Evolutionary conservation across 73 alveolate genomes (phyloP).

Genomic region (Paramecium biaurelia): DNA sequence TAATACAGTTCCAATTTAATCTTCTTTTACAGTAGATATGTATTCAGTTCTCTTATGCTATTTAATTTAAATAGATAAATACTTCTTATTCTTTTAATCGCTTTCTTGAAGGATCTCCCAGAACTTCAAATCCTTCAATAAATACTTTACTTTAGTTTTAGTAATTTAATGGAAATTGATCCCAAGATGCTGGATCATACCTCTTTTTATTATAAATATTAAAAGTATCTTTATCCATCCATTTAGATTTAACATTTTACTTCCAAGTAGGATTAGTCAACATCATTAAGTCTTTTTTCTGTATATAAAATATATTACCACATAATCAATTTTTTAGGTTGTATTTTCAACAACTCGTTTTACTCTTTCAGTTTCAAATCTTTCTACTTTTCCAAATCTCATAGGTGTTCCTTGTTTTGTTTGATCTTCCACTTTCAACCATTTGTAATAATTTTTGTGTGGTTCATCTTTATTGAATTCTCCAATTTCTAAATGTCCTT

Average conservation of each 20-base stretch:
- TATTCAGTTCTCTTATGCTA: not conserved
- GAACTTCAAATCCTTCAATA: conserved; percentile 27
- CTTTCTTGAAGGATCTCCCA: conserved; percentile 2
- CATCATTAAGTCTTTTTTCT: conserved; percentile 36
- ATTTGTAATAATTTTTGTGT: not conserved
- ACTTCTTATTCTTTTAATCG: not conserved
- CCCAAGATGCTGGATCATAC: not conserved
- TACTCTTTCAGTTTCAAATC: not conserved
- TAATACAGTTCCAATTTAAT: not conserved
- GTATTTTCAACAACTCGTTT: not conserved
- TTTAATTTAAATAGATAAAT: not conserved
- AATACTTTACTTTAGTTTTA: not conserved
- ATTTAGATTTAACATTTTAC: not conserved
- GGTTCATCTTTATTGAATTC: not conserved
- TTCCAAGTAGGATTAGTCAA: not conserved
- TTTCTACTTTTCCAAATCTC: not conserved
- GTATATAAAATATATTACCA: not conserved
- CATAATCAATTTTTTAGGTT: not conserved
- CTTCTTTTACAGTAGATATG: not conserved
- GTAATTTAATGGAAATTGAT: not conserved
- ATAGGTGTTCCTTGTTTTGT: not conserved
- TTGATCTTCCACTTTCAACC: conserved; percentile 12
- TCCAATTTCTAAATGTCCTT: not conserved
- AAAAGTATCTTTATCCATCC: not conserved
- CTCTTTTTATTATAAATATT: not conserved